These are phyloP conservation scores for Closterium sp. DNA, from an alignment of 139 green algal genomes.

Conservation along the genomic window DNA sequence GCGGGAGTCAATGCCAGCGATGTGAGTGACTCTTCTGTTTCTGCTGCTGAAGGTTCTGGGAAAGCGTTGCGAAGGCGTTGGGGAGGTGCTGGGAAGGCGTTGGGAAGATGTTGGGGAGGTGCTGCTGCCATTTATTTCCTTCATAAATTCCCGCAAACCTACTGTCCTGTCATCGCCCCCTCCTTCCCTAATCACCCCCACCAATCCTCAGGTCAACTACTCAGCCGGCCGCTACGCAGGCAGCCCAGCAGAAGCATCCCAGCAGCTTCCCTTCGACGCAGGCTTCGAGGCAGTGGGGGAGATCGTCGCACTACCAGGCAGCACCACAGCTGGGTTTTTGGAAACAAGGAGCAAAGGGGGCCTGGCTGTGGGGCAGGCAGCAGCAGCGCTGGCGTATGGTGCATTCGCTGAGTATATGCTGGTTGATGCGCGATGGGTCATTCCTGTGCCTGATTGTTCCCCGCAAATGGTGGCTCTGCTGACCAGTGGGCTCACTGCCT, in stretches of 20 bases:
- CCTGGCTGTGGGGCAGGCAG: conserved; percentile 57
- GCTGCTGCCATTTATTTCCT: too few relatives aligned
- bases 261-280: conserved; percentile 24
- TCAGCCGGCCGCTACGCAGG: conserved; percentile 2
- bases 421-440: conserved; percentile 38
- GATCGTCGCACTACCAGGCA: background rate
- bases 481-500: conserved; percentile 83
- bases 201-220: conserved; percentile 12
- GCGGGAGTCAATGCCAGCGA: conserved; percentile 45
- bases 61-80: too few relatives aligned
- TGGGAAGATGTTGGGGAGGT: too few relatives aligned
- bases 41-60: too few relatives aligned
- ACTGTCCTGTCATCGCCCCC: too few relatives aligned
- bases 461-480: conserved; percentile 79
- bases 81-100: too few relatives aligned
- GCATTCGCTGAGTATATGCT: conserved; percentile 25
- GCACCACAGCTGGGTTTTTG: too few relatives aligned
- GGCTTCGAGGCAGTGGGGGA: conserved; percentile 16
- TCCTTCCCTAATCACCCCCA: too few relatives aligned
- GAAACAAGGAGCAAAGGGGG: background rate
- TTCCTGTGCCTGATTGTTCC: conserved; percentile 57
- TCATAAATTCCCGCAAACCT: too few relatives aligned
- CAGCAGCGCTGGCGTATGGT: conserved; percentile 69
- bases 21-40: background rate
- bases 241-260: background rate